Conservation (phyloP, 805 yeast species). For the Starmera amethionina region DNA sequence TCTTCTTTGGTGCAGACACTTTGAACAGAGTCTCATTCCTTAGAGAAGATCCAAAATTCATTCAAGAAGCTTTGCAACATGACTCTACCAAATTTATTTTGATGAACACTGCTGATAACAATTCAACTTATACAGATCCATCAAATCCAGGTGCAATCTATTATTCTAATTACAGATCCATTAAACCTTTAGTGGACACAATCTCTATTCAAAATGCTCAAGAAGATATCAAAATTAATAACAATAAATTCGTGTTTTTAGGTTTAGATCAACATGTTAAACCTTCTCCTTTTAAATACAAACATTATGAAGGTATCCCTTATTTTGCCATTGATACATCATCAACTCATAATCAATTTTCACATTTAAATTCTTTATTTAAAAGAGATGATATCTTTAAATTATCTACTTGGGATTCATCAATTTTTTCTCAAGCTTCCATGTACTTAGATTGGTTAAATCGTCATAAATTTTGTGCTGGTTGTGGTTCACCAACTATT, state of each 20-base stretch:
- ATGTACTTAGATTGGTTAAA: slow-evolving; percentile 82
- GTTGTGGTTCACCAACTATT: slow-evolving; percentile 62
- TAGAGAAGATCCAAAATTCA: slow-evolving; percentile 39
- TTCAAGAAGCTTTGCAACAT: slow-evolving; percentile 29
- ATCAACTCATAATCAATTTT: background rate
- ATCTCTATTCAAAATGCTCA: slow-evolving; percentile 7
- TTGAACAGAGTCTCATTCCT: slow-evolving; percentile 51
- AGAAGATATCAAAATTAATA: slow-evolving; percentile 17
- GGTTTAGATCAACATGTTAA: slow-evolving; percentile 36
- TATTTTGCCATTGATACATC: slow-evolving; percentile 51
- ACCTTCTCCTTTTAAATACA: slow-evolving; percentile 30
- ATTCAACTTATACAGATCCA: background rate
- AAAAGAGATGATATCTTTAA: slow-evolving; percentile 10
- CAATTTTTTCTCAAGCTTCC: slow-evolving; percentile 68
- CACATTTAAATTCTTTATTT: background rate
- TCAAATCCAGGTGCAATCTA: background rate
- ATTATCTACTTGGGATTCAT: slow-evolving; percentile 37
- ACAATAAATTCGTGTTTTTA: slow-evolving; percentile 33
- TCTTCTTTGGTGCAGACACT: slow-evolving; percentile 38
- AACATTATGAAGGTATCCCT: slow-evolving; percentile 49
- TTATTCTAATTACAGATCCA: slow-evolving; percentile 9
- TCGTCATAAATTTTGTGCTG: slow-evolving; percentile 74
- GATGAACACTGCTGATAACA: slow-evolving; percentile 18
- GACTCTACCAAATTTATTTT: slow-evolving; percentile 33
- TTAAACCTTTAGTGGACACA: slow-evolving; percentile 5